A percentile compares a stretch with the other conserved stretches of the same genome.
Evolutionary conservation across 2,329 filamentous ascomycete genomes (phyloP).

Genomic region (Aspergillus hortae): DNA sequence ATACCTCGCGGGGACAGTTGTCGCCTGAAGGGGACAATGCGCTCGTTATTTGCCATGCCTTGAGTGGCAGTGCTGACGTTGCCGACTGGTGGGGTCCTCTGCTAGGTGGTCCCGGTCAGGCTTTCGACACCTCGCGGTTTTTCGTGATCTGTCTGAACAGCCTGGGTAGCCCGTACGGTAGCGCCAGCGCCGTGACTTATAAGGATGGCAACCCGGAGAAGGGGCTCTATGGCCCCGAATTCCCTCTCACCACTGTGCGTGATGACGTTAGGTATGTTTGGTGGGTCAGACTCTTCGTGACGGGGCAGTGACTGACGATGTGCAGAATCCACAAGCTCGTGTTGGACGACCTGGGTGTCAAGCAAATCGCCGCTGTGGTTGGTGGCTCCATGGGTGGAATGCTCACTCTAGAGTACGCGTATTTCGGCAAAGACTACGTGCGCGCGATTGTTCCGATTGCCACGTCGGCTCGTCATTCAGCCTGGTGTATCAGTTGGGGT

Average conservation of each 20-base stretch:
- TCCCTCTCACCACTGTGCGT: constrained; percentile 88
- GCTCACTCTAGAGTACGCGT: constrained; percentile 59
- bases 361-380: constrained; percentile 52
- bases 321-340: constrained; percentile 52
- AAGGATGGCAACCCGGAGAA: constrained; percentile 74
- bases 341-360: constrained; percentile 53
- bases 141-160: constrained; percentile 55
- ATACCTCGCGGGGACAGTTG: constrained; percentile 60
- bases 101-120: constrained; percentile 51
- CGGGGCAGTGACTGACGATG: constrained; percentile 5
- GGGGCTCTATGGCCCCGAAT: constrained; percentile 87
- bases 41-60: constrained; percentile 58
- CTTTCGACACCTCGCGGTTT: constrained; percentile 52
- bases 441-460: constrained; percentile 54
- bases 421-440: constrained; percentile 65
- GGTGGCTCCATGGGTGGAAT: constrained; percentile 60
- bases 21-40: constrained; percentile 58
- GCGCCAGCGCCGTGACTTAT: constrained; percentile 62
- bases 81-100: constrained; percentile 57
- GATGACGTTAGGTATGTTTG: constrained; percentile 85
- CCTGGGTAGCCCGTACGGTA: constrained; percentile 54
- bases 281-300: background rate
- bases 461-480: constrained; percentile 54
- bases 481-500: constrained; percentile 59
- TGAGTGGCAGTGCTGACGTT: constrained; percentile 55